Evolutionary conservation across 139 green algal species (phyloP).

Genomic region (Diplosphaera chodatii): DNA sequence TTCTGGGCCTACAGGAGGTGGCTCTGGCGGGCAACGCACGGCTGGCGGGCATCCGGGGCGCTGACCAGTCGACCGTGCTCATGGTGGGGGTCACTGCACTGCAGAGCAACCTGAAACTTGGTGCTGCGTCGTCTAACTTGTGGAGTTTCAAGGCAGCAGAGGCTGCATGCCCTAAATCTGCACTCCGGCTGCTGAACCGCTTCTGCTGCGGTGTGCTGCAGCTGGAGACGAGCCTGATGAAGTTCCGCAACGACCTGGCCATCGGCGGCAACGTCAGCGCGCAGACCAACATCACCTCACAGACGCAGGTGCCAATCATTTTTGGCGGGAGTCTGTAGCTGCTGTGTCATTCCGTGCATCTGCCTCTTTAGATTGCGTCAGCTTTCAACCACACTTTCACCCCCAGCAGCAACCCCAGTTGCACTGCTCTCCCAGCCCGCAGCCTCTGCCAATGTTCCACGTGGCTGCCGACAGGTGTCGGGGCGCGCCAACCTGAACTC

Average conservation of each 20-base stretch:
- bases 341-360: too few species aligned
- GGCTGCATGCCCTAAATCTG: too few species aligned
- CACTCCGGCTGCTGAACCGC: too few species aligned
- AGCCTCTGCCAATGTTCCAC: too few species aligned
- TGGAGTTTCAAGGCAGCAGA: too few species aligned
- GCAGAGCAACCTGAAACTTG: too few species aligned
- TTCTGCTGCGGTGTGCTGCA: neutral
- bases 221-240: conserved; percentile 27
- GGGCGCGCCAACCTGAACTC: conserved; percentile 31
- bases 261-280: conserved; percentile 53
- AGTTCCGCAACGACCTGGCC: conserved; percentile 52
- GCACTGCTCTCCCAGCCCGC: neutral
- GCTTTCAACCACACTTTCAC: too few species aligned
- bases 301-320: conserved; percentile 6
- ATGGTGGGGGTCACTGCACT: neutral
- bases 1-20: neutral
- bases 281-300: conserved; percentile 24
- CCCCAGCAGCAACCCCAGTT: too few species aligned
- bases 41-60: neutral
- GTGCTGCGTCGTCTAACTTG: too few species aligned
- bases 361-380: too few species aligned
- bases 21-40: neutral
- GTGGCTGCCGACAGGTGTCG: conserved; percentile 9
- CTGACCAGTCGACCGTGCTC: neutral
- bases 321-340: neutral